Conservation (phyloP, 768 basidiomycete genomes). For the Amanita pallidorosea region DNA sequence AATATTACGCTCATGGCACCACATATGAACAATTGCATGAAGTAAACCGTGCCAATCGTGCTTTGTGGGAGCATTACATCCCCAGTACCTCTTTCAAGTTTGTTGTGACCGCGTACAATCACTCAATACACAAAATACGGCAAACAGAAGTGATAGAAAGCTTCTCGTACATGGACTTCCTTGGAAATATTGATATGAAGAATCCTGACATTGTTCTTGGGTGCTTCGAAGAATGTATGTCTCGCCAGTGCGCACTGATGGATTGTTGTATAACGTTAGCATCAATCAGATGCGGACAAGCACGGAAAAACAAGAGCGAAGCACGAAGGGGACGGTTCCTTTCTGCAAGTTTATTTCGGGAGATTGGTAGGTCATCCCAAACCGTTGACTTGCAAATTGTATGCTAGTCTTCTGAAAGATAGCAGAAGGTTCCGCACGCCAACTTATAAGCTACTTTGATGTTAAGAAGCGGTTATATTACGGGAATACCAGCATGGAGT, state of each 20-base stretch:
- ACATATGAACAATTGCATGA: conserved; percentile 65
- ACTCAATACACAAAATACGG: conserved; percentile 55
- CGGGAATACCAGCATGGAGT: conserved; percentile 97
- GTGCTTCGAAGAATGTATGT: conserved; percentile 82
- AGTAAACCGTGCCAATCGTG: conserved; percentile 28
- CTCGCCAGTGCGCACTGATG: neutral
- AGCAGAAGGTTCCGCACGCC: conserved; percentile 62
- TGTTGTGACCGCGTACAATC: conserved; percentile 62
- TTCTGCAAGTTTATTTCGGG: conserved; percentile 71
- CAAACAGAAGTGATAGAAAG: conserved; percentile 62
- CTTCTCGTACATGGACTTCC: conserved; percentile 79
- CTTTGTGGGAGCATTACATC: conserved; percentile 49
- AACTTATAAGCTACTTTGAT: conserved; percentile 59
- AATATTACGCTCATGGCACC: conserved; percentile 63
- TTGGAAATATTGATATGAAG: conserved; percentile 75
- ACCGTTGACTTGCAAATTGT: neutral
- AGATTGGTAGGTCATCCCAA: conserved; percentile 56
- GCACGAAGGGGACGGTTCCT: conserved; percentile 55
- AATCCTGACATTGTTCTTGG: conserved; percentile 62
- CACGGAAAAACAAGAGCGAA: conserved; percentile 33
- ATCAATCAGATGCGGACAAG: conserved; percentile 34
- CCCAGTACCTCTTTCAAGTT: conserved; percentile 75
- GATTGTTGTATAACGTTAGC: neutral
- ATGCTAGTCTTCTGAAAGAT: conserved; percentile 13
- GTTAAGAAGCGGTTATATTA: conserved; percentile 87